phyloP scores from a whole-genome alignment of 768 basidiomycete species.

The Termitomyces sp. region DNA sequence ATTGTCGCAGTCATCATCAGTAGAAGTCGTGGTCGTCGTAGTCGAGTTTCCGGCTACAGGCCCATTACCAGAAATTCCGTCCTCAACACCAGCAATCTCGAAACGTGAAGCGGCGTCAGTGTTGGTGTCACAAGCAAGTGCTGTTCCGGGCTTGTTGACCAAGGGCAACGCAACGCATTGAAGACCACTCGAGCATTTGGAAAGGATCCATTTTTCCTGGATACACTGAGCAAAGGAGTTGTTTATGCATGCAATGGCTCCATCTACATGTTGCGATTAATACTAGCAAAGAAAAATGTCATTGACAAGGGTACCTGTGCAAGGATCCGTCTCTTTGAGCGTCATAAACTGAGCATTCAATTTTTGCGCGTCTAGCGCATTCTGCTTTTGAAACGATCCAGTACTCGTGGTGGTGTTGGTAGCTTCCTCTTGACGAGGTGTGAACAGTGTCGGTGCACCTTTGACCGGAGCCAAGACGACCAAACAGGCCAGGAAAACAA shows the following conservation, averaged over 20 bases:
- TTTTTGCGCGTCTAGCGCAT: conserved; percentile 45
- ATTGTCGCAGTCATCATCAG: conserved; percentile 5
- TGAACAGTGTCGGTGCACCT: conserved; percentile 26
- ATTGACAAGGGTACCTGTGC: conserved; percentile 31
- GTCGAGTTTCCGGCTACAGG: background rate
- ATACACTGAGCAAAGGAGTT: conserved; percentile 40
- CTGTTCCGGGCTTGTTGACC: conserved; percentile 40
- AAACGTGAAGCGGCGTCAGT: conserved; percentile 36
- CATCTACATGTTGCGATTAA: conserved; percentile 23
- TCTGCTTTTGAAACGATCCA: conserved; percentile 24
- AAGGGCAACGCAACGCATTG: conserved; percentile 47
- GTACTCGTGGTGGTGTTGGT: conserved; percentile 15
- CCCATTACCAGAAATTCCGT: conserved; percentile 25
- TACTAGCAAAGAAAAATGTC: conserved; percentile 5
- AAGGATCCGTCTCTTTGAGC: conserved; percentile 38
- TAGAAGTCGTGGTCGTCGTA: conserved; percentile 6
- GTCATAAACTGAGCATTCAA: conserved; percentile 43
- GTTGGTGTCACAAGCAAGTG: conserved; percentile 36
- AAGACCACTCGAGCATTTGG: conserved; percentile 27
- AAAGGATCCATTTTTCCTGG: conserved; percentile 31
- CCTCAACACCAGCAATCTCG: conserved; percentile 34
- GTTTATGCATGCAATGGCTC: conserved; percentile 34
- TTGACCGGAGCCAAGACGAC: conserved; percentile 26
- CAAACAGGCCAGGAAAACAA: conserved; percentile 17
- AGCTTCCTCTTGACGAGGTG: conserved; percentile 17